Evolutionary conservation across 1,139 yeast species (phyloP), one percentile per base, ranked within the genome.

Genomic region (Sugiyamaella japonica): DNA sequence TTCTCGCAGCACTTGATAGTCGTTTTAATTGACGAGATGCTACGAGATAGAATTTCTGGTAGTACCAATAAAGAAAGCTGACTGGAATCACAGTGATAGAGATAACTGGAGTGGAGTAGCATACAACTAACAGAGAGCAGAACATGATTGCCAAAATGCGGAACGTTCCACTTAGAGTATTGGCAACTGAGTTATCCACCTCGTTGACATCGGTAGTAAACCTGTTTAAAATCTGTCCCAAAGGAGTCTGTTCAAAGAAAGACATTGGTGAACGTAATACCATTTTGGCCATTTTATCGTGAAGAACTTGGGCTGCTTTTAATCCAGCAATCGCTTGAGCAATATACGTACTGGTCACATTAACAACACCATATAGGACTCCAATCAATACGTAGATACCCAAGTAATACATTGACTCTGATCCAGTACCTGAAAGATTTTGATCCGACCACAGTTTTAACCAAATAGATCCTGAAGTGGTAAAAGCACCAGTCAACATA

Each of bases 361-460:
- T 73, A 48, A 85, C 73, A 13, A 80, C 65, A 2, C 85, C 76
- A 5, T 90, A 79, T 4, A 81, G 76, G 49, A 89, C 66, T 60
- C 97, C 96, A 53, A 89, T 73, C 12, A 78, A 73, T 57, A 87
- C 79, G 69, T 89, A 88, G 50, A 85, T 76, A 31, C 86, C 85
- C 66, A 90, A 76, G 65, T 88, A 89, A 61, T 74, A 80, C 46
- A 73, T 73, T 25, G 87, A 82, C 56, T 83, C 69, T 1, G 96
- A 95, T 67, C 89, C 89, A 56, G 73, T 75, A 23, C 93, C 95
- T 46, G 74, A 69, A 2, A 90, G 78, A 67, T 90, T 91, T 36
- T 86, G 82, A 68, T 93, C 98, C 7, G 98, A 89, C 98, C 98
- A 93, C 68, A 89, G 89, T 70, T 93, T 93, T 66, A 93, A 81